Evolutionary conservation across 164 flowering plant genomes (phyloP).

Genomic region (Chimonanthus salicifolius): DNA sequence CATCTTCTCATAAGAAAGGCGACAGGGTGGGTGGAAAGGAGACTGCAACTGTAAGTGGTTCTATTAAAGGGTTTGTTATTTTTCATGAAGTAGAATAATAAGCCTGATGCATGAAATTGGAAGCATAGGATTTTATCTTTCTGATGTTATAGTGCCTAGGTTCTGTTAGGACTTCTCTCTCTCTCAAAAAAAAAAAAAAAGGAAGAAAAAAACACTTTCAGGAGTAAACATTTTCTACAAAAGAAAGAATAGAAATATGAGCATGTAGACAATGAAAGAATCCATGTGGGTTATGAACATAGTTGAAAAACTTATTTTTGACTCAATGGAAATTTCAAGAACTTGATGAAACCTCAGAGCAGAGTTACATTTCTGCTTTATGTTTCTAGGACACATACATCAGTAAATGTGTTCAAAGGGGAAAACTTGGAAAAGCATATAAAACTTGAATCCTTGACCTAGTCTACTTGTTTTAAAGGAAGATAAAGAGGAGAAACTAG

Average conservation of each 20-base stretch:
- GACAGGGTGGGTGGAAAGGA: constrained; percentile 31
- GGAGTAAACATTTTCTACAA: background rate
- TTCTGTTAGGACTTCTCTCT: background rate
- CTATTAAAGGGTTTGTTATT: background rate
- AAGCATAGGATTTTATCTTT: background rate
- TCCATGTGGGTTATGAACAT: background rate
- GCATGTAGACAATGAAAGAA: background rate
- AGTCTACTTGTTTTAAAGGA: too few relatives aligned
- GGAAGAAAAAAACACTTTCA: background rate
- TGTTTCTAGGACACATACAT: too few relatives aligned
- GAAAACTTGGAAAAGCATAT: too few relatives aligned
- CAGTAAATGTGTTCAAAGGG: too few relatives aligned
- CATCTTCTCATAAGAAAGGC: constrained; percentile 40
- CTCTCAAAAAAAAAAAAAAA: too few relatives aligned
- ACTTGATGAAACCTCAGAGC: too few relatives aligned
- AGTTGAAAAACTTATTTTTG: too few relatives aligned
- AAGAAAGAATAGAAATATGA: background rate
- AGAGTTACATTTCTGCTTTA: too few relatives aligned
- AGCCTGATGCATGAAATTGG: background rate
- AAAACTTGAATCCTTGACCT: too few relatives aligned
- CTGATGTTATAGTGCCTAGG: background rate
- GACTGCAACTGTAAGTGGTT: constrained; percentile 28
- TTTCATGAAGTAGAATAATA: background rate
- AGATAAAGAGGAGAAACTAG: too few relatives aligned
- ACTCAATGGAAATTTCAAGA: too few relatives aligned